Base-by-base conservation (phyloP, 2,329 filamentous ascomycete species). In the Verticillium longisporum region DNA sequence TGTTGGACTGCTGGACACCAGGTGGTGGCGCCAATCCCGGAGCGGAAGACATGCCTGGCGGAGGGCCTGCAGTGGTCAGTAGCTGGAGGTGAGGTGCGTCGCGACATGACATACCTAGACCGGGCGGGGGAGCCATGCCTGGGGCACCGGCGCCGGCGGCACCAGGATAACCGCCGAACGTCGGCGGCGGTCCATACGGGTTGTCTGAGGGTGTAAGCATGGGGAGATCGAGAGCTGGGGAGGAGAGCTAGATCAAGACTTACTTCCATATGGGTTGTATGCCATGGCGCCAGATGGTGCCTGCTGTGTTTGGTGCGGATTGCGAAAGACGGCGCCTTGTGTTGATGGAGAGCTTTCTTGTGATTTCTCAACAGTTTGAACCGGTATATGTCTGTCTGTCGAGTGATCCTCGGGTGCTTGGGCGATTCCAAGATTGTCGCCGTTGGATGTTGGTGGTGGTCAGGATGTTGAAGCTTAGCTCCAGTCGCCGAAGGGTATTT, bases 1-100 rank as follows among this genome's bases (percentile, higher is more conserved):
- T 81, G 74, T 85, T 90, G 71, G 86, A 81, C 80, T 89, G 89
- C 72, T 89, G 88, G 75, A 94, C 85, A 75, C 90, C 91, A 62
- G 90, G 89, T 66, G 90, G 87, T 71, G 88, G 86, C 73, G 84
- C 87, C 73, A 92, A 91, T 72, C 92, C 92, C 69, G 92, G 92
- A 74, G 87, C 87, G 73, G 88, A 82, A 70, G 88, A 84, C 85
- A 92, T 90, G 78, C 89, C 90, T 79, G 90, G 90, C 72, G 90
- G 89, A 75, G 88, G 84, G 75, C 85, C 89, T 53, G 61, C 64
- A 70, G 63, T 26, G 37, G 61, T 63, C 33, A 65, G 65, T n/a
- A 45, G 21, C 57, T 59, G 61, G 61, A 55, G n/a, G 37, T 11
- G 33, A 45, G 37, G 33, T 53, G 58, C 13, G 4, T 18, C 21